Evolutionary conservation across 768 basidiomycete genomes (phyloP).

Genomic region (Phanerodontia chrysosporium): DNA sequence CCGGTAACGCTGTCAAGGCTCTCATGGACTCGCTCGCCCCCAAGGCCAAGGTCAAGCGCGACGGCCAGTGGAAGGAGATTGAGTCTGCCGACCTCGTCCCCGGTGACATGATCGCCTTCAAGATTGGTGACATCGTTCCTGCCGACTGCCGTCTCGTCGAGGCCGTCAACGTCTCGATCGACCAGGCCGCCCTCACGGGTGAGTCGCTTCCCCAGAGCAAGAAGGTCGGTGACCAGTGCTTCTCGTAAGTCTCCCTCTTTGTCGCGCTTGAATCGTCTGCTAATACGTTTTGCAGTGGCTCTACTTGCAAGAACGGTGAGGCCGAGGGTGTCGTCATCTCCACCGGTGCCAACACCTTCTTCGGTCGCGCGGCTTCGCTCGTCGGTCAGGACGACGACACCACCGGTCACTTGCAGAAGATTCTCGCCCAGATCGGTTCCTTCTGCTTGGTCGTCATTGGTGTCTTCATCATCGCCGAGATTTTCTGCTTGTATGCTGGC

Average conservation of each 20-base stretch:
- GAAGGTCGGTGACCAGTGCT: conserved; percentile 94
- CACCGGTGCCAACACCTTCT: conserved; percentile 97
- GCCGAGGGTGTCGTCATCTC: conserved; percentile 98
- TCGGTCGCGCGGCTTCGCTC: conserved; percentile 96
- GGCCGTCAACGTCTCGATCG: conserved; percentile 95
- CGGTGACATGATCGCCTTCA: conserved; percentile 96
- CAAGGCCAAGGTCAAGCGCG: conserved; percentile 92
- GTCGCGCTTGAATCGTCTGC: conserved; percentile 10
- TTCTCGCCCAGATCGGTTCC: conserved; percentile 94
- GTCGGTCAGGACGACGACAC: conserved; percentile 98
- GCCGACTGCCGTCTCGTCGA: conserved; percentile 97
- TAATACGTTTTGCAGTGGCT: conserved; percentile 53
- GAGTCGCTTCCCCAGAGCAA: conserved; percentile 93
- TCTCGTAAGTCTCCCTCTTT: conserved; percentile 69
- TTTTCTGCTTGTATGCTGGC: conserved; percentile 87
- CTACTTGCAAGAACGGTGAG: conserved; percentile 98
- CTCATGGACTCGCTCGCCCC: conserved; percentile 99
- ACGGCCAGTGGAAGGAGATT: conserved; percentile 82
- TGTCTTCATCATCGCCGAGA: conserved; percentile 92
- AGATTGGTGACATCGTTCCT: conserved; percentile 98
- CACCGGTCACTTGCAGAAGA: conserved; percentile 97
- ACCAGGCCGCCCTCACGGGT: conserved; percentile 96
- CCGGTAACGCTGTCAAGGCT: conserved; percentile 98
- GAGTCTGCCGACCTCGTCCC: conserved; percentile 89
- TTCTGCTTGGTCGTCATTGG: conserved; percentile 97